Conservation (phyloP, 495 filamentous ascomycete genomes). For the Corynascus novoguineensis region DNA sequence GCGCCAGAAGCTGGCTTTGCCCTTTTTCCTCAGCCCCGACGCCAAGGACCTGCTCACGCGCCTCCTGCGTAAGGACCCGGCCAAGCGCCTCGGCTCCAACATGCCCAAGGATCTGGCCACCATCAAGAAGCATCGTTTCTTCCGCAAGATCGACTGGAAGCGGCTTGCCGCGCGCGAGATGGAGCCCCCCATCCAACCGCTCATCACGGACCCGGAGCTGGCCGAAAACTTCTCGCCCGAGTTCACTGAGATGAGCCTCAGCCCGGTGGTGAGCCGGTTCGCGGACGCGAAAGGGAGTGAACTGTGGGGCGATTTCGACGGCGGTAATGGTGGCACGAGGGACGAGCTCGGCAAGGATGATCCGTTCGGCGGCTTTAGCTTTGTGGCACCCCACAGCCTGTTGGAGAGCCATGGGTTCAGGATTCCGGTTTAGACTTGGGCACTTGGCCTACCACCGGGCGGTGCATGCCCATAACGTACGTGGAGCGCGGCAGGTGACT, state of each 20-base stretch:
- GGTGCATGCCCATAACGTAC: neutral
- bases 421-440: neutral
- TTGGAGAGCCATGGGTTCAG: constrained; percentile 52
- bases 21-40: constrained; percentile 82
- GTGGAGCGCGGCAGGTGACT: neutral
- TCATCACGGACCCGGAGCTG: constrained; percentile 89
- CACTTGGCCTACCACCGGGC: neutral
- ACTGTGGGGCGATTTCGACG: constrained; percentile 21
- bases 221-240: constrained; percentile 90
- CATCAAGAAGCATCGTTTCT: constrained; percentile 94
- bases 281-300: too few species aligned
- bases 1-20: constrained; percentile 78
- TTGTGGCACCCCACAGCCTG: constrained; percentile 82
- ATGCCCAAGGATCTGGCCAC: constrained; percentile 80
- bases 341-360: constrained; percentile 51
- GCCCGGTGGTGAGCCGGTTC: constrained; percentile 54
- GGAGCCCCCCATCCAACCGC: constrained; percentile 78
- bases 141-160: constrained; percentile 92
- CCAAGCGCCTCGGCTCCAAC: constrained; percentile 77
- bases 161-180: constrained; percentile 71
- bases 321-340: constrained; percentile 20
- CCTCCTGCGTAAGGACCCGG: constrained; percentile 82
- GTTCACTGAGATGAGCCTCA: constrained; percentile 80
- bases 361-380: constrained; percentile 93
- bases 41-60: constrained; percentile 89